Percentiles rank a stretch among this genome's conserved stretches.
These are phyloP conservation scores for Jamesozyma gamospora DNA, from an alignment of 805 yeast species.

Conservation along the genomic window DNA sequence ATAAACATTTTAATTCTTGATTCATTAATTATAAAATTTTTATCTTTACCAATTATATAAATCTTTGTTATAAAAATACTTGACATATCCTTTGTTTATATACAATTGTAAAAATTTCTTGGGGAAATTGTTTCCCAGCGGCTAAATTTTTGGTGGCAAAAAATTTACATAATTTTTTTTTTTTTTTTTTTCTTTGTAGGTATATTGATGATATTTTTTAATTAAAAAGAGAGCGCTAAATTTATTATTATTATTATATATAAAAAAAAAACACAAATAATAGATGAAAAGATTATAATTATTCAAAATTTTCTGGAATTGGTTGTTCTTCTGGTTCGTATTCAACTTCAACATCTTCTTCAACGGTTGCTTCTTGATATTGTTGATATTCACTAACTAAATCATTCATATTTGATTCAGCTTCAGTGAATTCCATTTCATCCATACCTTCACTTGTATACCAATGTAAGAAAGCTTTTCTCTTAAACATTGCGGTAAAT, in stretches of 20 bases:
- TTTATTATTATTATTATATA: not conserved
- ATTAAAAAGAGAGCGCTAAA: not conserved
- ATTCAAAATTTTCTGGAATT: slow-evolving; percentile 26
- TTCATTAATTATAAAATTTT: too few relatives aligned
- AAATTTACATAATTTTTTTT: too few relatives aligned
- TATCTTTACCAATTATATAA: too few relatives aligned
- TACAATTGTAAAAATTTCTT: too few relatives aligned
- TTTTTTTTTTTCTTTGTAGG: too few relatives aligned
- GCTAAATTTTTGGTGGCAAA: too few relatives aligned
- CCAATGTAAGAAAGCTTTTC: slow-evolving; percentile 95
- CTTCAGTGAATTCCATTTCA: slow-evolving; percentile 87
- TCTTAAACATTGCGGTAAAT: slow-evolving; percentile 84
- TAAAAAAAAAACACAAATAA: not conserved
- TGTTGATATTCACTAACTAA: slow-evolving; percentile 85
- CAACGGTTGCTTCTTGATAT: slow-evolving; percentile 74
- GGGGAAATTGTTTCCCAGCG: too few relatives aligned
- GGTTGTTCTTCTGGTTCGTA: slow-evolving; percentile 31
- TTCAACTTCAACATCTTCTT: slow-evolving; percentile 61
- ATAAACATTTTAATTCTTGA: too few relatives aligned
- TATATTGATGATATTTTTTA: not conserved
- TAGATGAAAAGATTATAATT: not conserved
- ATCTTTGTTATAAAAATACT: too few relatives aligned
- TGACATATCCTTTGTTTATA: too few relatives aligned
- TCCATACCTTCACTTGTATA: slow-evolving; percentile 95
- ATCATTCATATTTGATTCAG: slow-evolving; percentile 85